Evolutionary conservation across 495 filamentous ascomycete genomes (phyloP).

Genomic region (Tetracladium setigerum): DNA sequence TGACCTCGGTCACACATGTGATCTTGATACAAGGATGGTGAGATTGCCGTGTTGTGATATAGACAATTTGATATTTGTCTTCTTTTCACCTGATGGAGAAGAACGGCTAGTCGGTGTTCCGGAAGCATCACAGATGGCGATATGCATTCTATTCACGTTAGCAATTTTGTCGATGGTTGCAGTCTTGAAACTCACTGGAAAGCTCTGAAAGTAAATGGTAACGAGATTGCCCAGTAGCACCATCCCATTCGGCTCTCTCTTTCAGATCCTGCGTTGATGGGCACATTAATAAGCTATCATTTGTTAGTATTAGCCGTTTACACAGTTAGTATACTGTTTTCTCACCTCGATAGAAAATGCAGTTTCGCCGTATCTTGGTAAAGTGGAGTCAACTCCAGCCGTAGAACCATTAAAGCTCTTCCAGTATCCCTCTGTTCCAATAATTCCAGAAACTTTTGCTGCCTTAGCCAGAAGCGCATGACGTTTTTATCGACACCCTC

Average conservation of each 20-base stretch:
- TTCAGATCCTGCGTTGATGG: conserved; percentile 69
- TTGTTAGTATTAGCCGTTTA: conserved; percentile 4
- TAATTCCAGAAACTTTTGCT: conserved; percentile 93
- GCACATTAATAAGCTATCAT: conserved; percentile 75
- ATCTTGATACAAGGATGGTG: conserved; percentile 83
- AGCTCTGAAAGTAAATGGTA: conserved; percentile 69
- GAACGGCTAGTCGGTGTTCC: conserved; percentile 76
- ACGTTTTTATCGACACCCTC: conserved; percentile 35
- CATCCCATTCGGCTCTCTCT: conserved; percentile 81
- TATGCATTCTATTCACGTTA: conserved; percentile 59
- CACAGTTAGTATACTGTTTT: neutral
- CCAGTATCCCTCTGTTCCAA: conserved; percentile 68
- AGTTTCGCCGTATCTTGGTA: conserved; percentile 69
- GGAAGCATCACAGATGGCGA: conserved; percentile 98
- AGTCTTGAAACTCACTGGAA: conserved; percentile 54
- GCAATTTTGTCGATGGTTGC: neutral
- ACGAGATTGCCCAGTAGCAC: conserved; percentile 70
- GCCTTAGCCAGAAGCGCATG: conserved; percentile 67
- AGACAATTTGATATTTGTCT: conserved; percentile 75
- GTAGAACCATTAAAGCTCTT: conserved; percentile 70
- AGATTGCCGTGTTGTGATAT: conserved; percentile 75
- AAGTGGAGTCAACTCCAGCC: conserved; percentile 81
- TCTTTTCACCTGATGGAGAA: conserved; percentile 78
- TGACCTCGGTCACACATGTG: conserved; percentile 74
- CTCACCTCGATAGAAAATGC: conserved; percentile 76